These are phyloP conservation scores for Geoglossum glabrum DNA, from an alignment of 495 filamentous ascomycete species.

Conservation along the genomic window DNA sequence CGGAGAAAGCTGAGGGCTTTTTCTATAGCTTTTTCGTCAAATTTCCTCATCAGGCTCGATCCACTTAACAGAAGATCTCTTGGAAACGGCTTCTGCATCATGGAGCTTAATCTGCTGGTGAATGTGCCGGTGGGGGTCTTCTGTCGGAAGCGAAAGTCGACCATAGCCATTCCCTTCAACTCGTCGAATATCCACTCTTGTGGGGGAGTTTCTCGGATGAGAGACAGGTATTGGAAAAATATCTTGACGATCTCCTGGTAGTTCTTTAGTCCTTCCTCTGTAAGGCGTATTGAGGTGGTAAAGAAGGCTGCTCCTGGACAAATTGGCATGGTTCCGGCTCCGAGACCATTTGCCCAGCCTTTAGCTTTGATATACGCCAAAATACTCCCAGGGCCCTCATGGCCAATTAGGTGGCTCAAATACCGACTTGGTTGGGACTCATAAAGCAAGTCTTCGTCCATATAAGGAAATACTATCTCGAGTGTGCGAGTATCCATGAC, in stretches of 20 bases:
- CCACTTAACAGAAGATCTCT: constrained; percentile 74
- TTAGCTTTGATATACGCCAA: constrained; percentile 87
- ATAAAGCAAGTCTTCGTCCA: constrained; percentile 71
- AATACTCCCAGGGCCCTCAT: constrained; percentile 93
- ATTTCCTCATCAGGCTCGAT: constrained; percentile 48
- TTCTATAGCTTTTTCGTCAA: constrained; percentile 54
- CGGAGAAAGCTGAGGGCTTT: constrained; percentile 54
- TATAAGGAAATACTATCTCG: constrained; percentile 72
- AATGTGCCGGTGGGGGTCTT: constrained; percentile 79
- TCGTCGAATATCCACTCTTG: constrained; percentile 90
- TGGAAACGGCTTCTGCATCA: constrained; percentile 80
- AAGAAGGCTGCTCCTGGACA: constrained; percentile 78
- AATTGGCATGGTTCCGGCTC: constrained; percentile 53
- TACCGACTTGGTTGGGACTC: constrained; percentile 77
- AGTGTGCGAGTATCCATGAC: constrained; percentile 83
- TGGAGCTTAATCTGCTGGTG: constrained; percentile 56
- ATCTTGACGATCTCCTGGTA: constrained; percentile 76
- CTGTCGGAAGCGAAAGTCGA: constrained; percentile 87
- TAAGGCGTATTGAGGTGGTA: constrained; percentile 58
- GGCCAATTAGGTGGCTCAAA: constrained; percentile 81
- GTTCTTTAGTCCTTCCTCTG: constrained; percentile 65
- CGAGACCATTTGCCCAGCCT: constrained; percentile 82
- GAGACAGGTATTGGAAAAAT: constrained; percentile 83
- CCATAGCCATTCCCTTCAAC: constrained; percentile 68
- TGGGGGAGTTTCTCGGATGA: constrained; percentile 61